phyloP scores from a whole-genome alignment of 352 stramenopile genomes.

The Globisporangium megalacanthum region DNA sequence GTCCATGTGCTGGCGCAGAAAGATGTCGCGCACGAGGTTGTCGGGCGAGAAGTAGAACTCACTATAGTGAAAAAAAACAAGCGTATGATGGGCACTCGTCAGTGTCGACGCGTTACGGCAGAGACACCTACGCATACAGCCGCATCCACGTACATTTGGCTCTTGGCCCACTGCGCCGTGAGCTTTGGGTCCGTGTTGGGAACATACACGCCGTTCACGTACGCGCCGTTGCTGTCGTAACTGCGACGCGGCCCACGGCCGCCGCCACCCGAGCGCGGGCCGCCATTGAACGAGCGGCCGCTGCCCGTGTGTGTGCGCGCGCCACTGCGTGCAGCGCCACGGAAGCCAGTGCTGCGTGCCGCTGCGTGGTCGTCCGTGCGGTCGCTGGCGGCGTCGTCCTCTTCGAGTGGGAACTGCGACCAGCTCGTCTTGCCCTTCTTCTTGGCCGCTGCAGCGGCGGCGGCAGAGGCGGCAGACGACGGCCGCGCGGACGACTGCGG shows the following conservation, averaged over 20 bases:
- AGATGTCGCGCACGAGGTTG: constrained; percentile 83
- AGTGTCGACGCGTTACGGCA: constrained; percentile 2
- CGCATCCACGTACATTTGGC: constrained; percentile 64
- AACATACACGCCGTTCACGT: constrained; percentile 79
- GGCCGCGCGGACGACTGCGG: constrained; percentile 1
- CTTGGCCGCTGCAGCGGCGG: constrained; percentile 24
- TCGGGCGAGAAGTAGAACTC: constrained; percentile 86
- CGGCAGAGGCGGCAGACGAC: constrained; percentile 8
- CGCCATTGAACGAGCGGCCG: constrained; percentile 10
- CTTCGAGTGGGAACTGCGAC: constrained; percentile 57
- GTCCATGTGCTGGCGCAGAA: constrained; percentile 84
- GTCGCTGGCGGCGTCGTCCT: constrained; percentile 16
- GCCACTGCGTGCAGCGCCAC: constrained; percentile 24
- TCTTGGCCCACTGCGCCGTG: constrained; percentile 77
- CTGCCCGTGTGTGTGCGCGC: constrained; percentile 5
- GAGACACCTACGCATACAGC: background rate
- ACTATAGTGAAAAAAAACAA: constrained; percentile 19
- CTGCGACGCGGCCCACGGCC: constrained; percentile 35
- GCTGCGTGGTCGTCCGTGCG: constrained; percentile 10
- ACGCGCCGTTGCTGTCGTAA: constrained; percentile 52
- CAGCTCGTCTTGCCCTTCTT: constrained; percentile 76
- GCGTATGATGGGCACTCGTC: background rate
- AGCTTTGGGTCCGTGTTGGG: constrained; percentile 59
- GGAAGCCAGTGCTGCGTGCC: constrained; percentile 12
- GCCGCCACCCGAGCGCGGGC: constrained; percentile 8